phyloP scores from a whole-genome alignment of 2,329 filamentous ascomycete genomes.

The Aspergillus sp. region DNA sequence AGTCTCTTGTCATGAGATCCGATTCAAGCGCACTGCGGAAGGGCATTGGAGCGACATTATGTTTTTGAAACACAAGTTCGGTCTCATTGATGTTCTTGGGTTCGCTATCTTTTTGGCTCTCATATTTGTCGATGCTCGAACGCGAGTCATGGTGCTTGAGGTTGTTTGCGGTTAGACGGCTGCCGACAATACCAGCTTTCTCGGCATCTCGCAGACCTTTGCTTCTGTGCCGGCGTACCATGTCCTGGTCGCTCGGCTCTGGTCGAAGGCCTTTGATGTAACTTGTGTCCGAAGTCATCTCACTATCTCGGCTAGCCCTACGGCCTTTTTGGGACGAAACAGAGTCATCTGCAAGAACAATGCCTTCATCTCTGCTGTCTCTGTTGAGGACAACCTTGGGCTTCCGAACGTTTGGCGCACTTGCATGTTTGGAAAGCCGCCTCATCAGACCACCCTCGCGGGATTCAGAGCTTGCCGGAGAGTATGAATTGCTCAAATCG shows the following conservation, averaged over 20 bases:
- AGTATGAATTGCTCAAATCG: constrained; percentile 62
- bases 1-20: constrained; percentile 76
- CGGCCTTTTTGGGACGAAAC: constrained; percentile 55
- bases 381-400: constrained; percentile 62
- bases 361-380: constrained; percentile 58
- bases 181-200: constrained; percentile 56
- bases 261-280: constrained; percentile 48
- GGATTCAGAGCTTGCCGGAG: constrained; percentile 55
- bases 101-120: constrained; percentile 40
- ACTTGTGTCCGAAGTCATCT: constrained; percentile 46
- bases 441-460: constrained; percentile 55
- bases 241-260: constrained; percentile 52
- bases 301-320: constrained; percentile 52
- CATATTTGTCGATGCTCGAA: constrained; percentile 52
- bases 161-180: constrained; percentile 61
- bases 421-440: constrained; percentile 60
- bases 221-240: constrained; percentile 54
- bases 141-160: constrained; percentile 66
- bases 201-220: constrained; percentile 56
- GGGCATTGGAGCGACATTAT: constrained; percentile 77
- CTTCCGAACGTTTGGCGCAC: constrained; percentile 60
- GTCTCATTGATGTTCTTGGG: constrained; percentile 50
- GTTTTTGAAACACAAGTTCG: constrained; percentile 53
- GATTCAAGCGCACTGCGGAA: constrained; percentile 83
- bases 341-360: constrained; percentile 54